Conservation (phyloP, 345 rosid genomes). For the Geranium brycei region DNA sequence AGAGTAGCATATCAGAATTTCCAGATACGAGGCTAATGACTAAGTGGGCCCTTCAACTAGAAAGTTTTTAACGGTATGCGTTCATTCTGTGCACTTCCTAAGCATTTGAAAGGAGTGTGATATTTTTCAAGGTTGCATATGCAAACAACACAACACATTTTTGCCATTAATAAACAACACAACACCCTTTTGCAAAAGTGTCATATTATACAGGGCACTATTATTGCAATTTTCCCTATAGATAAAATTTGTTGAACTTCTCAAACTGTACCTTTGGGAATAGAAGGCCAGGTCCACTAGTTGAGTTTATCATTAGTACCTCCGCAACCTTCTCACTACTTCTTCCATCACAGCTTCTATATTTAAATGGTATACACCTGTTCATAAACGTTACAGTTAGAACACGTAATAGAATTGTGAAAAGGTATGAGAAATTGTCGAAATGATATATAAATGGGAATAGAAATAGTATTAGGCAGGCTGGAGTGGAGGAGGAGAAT, state of each 20-base stretch:
- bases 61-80: neutral
- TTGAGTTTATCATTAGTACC: conserved; percentile 35
- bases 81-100: neutral
- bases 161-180: no score
- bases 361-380: conserved; percentile 43
- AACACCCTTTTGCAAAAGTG: no score
- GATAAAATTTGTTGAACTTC: neutral
- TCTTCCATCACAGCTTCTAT: conserved; percentile 15
- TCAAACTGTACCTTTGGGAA: conserved; percentile 33
- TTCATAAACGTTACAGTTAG: neutral
- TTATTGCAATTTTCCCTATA: no score
- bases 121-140: no score
- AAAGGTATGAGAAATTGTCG: neutral
- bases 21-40: neutral
- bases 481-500: no score
- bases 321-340: conserved; percentile 17
- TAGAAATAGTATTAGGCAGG: no score
- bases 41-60: neutral
- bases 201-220: no score
- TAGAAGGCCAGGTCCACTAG: conserved; percentile 43
- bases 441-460: neutral
- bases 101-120: no score
- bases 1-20: neutral
- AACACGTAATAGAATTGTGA: no score
- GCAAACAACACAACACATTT: no score